Base-by-base conservation (phyloP, 192 early-diverging fungal genomes). In the Diversispora epigaea region DNA sequence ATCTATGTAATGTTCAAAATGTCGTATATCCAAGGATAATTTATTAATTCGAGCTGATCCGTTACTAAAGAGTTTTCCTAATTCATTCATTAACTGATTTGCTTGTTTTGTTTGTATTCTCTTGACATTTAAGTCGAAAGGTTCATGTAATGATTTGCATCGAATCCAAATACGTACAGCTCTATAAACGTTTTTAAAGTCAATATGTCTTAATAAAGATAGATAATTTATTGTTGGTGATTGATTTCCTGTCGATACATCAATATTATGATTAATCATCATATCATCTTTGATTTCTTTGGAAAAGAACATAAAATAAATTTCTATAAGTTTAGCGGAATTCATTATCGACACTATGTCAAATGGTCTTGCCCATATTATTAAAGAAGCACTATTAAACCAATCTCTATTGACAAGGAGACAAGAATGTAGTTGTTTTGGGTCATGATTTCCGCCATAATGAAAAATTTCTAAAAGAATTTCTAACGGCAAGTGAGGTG, bases 321-420 rank as follows among this genome's bases (percentile, higher is more conserved):
- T 40, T 8, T 4, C n/a, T 12, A 56, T n/a, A 15, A 57, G n/a
- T 41, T 71, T 32, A 4, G 54, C 32, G n/a, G 54, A 56, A 55
- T 15, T 40, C 32, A 43, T 45, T 43, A 56, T 55, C 22, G 54
- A 57, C 14, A 39, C 15, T 17, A 71, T 17, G 15, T 57, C 54
- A 57, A 71, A 71, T 71, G 68, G 68, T 6, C n/a, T n/a, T 56
- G 12, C 56, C 68, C 68, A 71, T 52, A 71, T 56, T 8, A 71
- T 71, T 2, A 45, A 21, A 19, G 54, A 25, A 17, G 68, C 68
- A 55, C 40, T 40, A 7, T 56, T 32, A 40, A 49, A 71, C 68
- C 68, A 71, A 21, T 4, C 6, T 71, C 56, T 71, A 71, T 71
- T 71, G 10, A 71, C 68, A 40, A 71, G 54, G 19, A 71, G 49